A percentile compares a stretch with the other conserved stretches of the same genome.
Evolutionary conservation across 352 stramenopile species (phyloP).

Genomic region (Phytophthora pistaciae): DNA sequence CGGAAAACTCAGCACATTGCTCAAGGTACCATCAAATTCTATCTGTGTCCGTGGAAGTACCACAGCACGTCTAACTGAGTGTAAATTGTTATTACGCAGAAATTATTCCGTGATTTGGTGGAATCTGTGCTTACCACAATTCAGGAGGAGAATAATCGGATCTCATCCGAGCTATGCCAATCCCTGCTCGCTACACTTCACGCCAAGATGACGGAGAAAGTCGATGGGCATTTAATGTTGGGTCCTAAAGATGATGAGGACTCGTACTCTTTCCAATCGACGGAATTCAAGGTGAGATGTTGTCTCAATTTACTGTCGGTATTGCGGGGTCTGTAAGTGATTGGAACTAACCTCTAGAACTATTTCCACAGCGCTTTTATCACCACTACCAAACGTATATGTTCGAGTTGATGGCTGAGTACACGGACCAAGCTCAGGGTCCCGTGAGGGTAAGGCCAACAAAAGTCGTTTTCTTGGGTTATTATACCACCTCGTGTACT

Average conservation of each 20-base stretch:
- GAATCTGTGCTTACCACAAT: constrained; percentile 73
- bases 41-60: background rate
- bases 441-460: constrained; percentile 55
- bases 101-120: constrained; percentile 84
- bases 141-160: constrained; percentile 75
- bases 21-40: constrained; percentile 49
- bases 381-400: constrained; percentile 75
- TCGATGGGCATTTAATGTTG: constrained; percentile 61
- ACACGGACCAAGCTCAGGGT: constrained; percentile 71
- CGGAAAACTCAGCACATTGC: constrained; percentile 67
- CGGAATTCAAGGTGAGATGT: constrained; percentile 67
- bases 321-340: background rate
- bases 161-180: constrained; percentile 73
- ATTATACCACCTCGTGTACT: background rate
- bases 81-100: constrained; percentile 40
- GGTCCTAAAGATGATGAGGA: constrained; percentile 55
- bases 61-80: background rate
- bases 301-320: background rate
- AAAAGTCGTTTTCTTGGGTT: background rate
- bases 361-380: constrained; percentile 67
- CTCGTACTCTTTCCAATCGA: constrained; percentile 72
- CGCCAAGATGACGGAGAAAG: constrained; percentile 63
- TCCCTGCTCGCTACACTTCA: constrained; percentile 66
- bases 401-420: constrained; percentile 76
- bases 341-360: constrained; percentile 1